These are phyloP conservation scores for Colletotrichum sp. DNA, from an alignment of 2,329 filamentous ascomycete genomes.

Conservation along the genomic window DNA sequence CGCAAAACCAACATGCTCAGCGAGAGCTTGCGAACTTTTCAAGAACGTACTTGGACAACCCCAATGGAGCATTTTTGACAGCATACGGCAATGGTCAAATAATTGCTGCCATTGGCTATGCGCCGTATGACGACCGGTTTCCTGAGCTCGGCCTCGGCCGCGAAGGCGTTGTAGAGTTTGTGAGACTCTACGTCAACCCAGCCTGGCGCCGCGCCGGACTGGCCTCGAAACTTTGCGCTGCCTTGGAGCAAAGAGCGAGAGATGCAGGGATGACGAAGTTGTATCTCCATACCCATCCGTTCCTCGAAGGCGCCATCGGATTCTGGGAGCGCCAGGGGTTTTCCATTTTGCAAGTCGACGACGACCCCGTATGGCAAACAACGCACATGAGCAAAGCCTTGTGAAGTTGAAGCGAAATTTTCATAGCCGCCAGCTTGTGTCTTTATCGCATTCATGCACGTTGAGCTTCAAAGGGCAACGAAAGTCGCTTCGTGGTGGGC, in stretches of 20 bases:
- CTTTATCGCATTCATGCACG: neutral
- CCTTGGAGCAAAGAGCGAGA: slow-evolving; percentile 20
- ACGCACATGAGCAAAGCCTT: slow-evolving; percentile 28
- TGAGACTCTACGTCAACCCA: slow-evolving; percentile 30
- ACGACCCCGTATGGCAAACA: slow-evolving; percentile 31
- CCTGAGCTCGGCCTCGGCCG: slow-evolving; percentile 22
- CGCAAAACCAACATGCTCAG: slow-evolving; percentile 17
- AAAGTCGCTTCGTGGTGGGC: neutral
- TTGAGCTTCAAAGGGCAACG: neutral
- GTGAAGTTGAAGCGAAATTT: neutral
- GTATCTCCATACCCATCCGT: slow-evolving; percentile 34
- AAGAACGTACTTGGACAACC: slow-evolving; percentile 25
- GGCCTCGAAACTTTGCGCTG: slow-evolving; percentile 27
- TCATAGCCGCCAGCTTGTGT: neutral
- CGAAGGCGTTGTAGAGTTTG: slow-evolving; percentile 27
- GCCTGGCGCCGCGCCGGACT: slow-evolving; percentile 29
- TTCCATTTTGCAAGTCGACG: slow-evolving; percentile 21
- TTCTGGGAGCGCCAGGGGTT: slow-evolving; percentile 33
- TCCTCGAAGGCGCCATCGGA: slow-evolving; percentile 26
- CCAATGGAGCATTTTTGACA: slow-evolving; percentile 25
- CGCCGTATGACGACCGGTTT: slow-evolving; percentile 30
- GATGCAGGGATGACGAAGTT: slow-evolving; percentile 22
- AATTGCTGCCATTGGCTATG: slow-evolving; percentile 29
- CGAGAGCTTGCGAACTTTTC: slow-evolving; percentile 25
- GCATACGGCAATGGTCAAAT: slow-evolving; percentile 21